Base-by-base conservation (phyloP, 2,329 filamentous ascomycete genomes). In the Colletotrichum sp. region DNA sequence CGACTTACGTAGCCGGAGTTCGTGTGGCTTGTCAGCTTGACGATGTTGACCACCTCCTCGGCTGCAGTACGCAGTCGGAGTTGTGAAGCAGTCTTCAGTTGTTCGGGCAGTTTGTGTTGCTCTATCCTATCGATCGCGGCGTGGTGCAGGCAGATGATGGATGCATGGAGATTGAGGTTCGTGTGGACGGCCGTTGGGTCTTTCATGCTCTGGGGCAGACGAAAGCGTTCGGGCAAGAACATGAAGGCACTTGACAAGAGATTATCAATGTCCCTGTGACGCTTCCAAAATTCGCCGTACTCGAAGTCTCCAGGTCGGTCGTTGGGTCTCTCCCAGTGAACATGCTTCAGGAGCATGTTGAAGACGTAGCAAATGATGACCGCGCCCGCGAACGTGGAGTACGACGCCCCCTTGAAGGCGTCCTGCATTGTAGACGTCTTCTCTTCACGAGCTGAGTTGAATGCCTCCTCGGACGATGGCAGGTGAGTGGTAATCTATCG, bases 161-260 rank as follows among this genome's bases (percentile, higher is more conserved):
- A 94, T 1, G 96, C 95, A 81, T 98, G 96, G 4, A 98, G 91
- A 81, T 95, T 96, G 88, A 98, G 93, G 78, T 98, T 98, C 67
- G 93, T 89, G 82, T 98, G 96, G 0, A 98, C 90, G 8, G 95
- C 92, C 62, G 95, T 93, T 1, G 93, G 89, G 79, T 98, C 91
- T 52, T 90, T 88, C 68, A 95, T 85, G 15, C 93, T 93, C 30
- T 88, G 85, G 0, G 96, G 95, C 28, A 98, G 85, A 44, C 95
- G 91, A 59, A 98, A 89, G 75, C 92, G 88, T 72, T 93, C 92
- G 0, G 96, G 96, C 8, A 98, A 87, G 36, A 94, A 94, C 83
- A 98, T 92, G 71, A 96, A 94, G 6, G 93, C 93, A 80, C 93
- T 95, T 4, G 95, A 92, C 2, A 98, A 85, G 16, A 93, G 91